Base-by-base conservation (phyloP, 345 rosid species). In the Capsella bursapastoris region DNA sequence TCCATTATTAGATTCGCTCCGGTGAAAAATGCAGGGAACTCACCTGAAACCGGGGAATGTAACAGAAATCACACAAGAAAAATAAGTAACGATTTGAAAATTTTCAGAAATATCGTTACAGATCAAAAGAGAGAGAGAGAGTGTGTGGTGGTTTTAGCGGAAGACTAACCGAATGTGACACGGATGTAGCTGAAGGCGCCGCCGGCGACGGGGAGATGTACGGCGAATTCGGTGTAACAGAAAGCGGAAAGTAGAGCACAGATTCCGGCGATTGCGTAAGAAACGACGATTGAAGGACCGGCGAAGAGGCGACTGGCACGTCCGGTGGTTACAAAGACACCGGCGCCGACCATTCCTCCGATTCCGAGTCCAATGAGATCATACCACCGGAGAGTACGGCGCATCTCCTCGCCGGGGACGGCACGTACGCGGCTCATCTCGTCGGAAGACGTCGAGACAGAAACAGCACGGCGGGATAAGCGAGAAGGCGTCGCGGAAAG, bases 321-420 rank as follows among this genome's bases (percentile, higher is more conserved):
- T 3, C 98, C 98, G 6, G 95, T 82, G 57, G 93, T 85, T 66
- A 94, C 95, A 53, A 94, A 94, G 2, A 91, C 91, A 0, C 98
- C 98, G 38, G 98, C 96, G 6, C 98, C 98, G 7, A 94, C 91
- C 98, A 94, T 94, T 29, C 98, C 98, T 6, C 98, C 98, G 65
- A 94, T 80, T 53, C 98, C 97, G 45, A 94, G 74, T 3, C 96
- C 91, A 52, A 94, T 82, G 49, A 94, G 88, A 80, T 94, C 97
- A 53, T 78, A 85, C 96, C 97, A 91, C 1, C 92, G 89, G 61
- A 94, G 91, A 44, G 88, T 87, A 64, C 76, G 80, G 6, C 83
- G 89, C 95, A 94, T 87, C 68, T 82, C 78, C 0, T 90, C 74
- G 41, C 95, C 97, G 41, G 96, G 83, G 34, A 82, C 82, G 77